phyloP scores from a whole-genome alignment of 176 grass and related monocot genomes.

The Musa itinerans region DNA sequence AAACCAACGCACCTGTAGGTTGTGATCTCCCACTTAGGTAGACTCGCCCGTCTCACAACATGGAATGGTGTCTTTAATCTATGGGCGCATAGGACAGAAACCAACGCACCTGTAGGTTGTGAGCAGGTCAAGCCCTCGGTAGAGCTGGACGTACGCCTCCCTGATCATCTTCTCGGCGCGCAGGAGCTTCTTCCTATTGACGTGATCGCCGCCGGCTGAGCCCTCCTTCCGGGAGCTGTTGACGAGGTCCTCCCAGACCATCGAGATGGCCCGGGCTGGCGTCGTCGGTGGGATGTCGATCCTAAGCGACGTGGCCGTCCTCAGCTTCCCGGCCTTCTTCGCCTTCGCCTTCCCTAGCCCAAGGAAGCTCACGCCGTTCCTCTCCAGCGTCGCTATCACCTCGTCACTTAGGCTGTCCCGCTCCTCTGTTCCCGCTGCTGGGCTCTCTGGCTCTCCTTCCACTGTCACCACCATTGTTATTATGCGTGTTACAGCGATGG shows the following conservation, averaged over 20 bases:
- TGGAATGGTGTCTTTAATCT: background rate
- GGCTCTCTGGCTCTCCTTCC: slow-evolving; percentile 31
- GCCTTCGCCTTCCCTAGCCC: slow-evolving; percentile 41
- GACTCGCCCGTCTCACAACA: background rate
- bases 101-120: slow-evolving; percentile 64
- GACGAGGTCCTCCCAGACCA: slow-evolving; percentile 77
- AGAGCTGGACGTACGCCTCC: slow-evolving; percentile 67
- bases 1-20: slow-evolving; percentile 53
- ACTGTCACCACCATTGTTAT: background rate
- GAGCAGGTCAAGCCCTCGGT: slow-evolving; percentile 71
- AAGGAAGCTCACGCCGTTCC: slow-evolving; percentile 72
- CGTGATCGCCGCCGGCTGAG: slow-evolving; percentile 36
- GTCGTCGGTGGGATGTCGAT: slow-evolving; percentile 87
- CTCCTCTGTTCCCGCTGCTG: slow-evolving; percentile 3
- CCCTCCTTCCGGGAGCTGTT: slow-evolving; percentile 79
- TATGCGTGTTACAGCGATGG: background rate
- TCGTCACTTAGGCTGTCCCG: slow-evolving; percentile 45
- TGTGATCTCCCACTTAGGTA: slow-evolving; percentile 28
- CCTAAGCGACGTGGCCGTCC: slow-evolving; percentile 29
- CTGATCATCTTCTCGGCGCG: slow-evolving; percentile 93
- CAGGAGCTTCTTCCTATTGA: slow-evolving; percentile 85
- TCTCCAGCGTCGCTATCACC: slow-evolving; percentile 83
- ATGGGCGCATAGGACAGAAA: background rate
- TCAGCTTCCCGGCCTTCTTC: slow-evolving; percentile 45
- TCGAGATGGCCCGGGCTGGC: slow-evolving; percentile 45